phyloP scores from a whole-genome alignment of 2,329 filamentous ascomycete species.

The Talaromyces verruculosus region DNA sequence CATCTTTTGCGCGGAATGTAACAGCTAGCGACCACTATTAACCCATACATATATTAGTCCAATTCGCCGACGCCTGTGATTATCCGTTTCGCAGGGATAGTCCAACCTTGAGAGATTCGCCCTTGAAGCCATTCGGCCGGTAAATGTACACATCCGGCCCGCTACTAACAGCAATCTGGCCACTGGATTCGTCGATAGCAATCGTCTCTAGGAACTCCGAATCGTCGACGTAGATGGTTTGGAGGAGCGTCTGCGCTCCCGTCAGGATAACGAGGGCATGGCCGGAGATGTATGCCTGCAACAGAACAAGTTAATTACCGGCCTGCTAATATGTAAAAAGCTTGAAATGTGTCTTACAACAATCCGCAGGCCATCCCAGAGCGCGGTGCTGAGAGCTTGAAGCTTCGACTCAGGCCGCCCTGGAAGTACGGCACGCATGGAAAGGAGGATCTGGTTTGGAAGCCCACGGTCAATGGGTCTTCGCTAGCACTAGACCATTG shows the following conservation, averaged over 20 bases:
- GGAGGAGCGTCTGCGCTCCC: conserved; percentile 71
- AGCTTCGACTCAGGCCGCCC: conserved; percentile 75
- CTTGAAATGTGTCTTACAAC: conserved; percentile 56
- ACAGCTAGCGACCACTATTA: conserved; percentile 61
- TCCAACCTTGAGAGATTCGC: conserved; percentile 71
- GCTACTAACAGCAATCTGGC: conserved; percentile 79
- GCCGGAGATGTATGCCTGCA: conserved; percentile 82
- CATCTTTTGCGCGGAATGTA: conserved; percentile 47
- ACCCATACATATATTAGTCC: not conserved
- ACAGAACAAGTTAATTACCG: not conserved
- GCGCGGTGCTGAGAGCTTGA: conserved; percentile 71
- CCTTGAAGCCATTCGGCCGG: conserved; percentile 67
- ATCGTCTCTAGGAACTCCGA: conserved; percentile 69
- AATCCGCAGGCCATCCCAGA: conserved; percentile 70
- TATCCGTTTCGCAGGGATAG: not conserved
- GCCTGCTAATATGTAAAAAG: not conserved
- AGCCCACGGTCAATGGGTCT: conserved; percentile 25
- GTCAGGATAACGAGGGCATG: conserved; percentile 81
- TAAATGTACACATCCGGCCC: conserved; percentile 70
- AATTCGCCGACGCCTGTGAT: not conserved
- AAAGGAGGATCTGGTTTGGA: conserved; percentile 39
- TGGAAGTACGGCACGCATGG: conserved; percentile 76
- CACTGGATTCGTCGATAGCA: conserved; percentile 75
- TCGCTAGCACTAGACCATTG: conserved; percentile 36
- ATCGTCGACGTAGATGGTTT: conserved; percentile 87